Conservation (phyloP, 805 yeast species). For the Candida taoyuanica region DNA sequence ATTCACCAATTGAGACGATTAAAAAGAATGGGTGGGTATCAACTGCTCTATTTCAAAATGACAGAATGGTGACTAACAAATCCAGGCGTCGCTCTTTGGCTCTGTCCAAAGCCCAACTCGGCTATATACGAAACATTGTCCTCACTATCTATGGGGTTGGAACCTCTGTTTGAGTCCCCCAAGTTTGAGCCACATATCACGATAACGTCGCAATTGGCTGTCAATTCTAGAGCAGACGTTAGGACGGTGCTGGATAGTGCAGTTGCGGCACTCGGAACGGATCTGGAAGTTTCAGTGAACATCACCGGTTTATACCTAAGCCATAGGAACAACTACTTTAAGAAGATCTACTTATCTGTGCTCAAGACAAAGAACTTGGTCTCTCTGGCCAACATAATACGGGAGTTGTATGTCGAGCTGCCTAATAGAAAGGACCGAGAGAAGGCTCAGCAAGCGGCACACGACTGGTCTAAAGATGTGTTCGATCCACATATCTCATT, state of each 20-base stretch:
- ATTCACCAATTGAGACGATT: too few species aligned
- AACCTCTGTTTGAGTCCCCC: slow-evolving; percentile 68
- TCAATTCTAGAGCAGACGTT: slow-evolving; percentile 51
- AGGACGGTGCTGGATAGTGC: slow-evolving; percentile 54
- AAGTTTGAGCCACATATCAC: slow-evolving; percentile 75
- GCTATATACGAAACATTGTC: slow-evolving; percentile 51
- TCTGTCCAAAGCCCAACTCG: slow-evolving; percentile 57
- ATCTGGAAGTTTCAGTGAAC: slow-evolving; percentile 10
- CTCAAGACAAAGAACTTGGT: slow-evolving; percentile 23
- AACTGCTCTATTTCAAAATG: too few species aligned
- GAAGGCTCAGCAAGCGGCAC: slow-evolving; percentile 41
- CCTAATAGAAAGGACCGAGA: slow-evolving; percentile 30
- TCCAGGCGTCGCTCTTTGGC: slow-evolving; percentile 62
- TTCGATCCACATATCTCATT: slow-evolving; percentile 72
- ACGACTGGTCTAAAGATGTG: slow-evolving; percentile 50
- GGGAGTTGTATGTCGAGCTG: slow-evolving; percentile 50
- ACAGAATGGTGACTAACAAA: slow-evolving; percentile 5
- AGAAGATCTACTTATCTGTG: slow-evolving; percentile 22
- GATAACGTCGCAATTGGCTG: slow-evolving; percentile 54
- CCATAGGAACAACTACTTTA: slow-evolving; percentile 20
- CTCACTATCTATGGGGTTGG: slow-evolving; percentile 58
- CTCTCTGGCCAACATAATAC: slow-evolving; percentile 41
- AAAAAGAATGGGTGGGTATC: too few species aligned
- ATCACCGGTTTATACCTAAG: slow-evolving; percentile 17
- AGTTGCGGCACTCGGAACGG: slow-evolving; percentile 44